Base-by-base conservation (phyloP, 1,284 basidiomycete species). In the Ceratobasidium sp. region DNA sequence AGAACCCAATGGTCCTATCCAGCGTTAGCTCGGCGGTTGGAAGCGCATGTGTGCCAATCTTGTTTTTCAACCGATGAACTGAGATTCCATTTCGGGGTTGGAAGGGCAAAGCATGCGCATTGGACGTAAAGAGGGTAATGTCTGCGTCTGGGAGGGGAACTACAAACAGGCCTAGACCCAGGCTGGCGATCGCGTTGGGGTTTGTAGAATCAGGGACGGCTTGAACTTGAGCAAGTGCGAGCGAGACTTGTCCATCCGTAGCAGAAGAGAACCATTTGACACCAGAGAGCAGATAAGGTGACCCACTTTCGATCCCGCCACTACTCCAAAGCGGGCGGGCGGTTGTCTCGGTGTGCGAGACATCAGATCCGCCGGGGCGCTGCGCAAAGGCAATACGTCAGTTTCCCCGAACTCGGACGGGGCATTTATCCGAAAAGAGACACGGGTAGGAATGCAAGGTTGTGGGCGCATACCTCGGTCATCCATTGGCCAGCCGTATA, bases 401-500 rank as follows among this genome's bases (percentile, higher is more conserved):
- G 38, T 40, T 8, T 8, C 38, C 38, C 17, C 8, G 10, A 17
- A 40, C 10, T 40, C 38, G 17, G 17, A 40, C 17, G 8, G 38
- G 17, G 10, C 65, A 64, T 40, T 3, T 32, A 40, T 42, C 3
- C 56, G 29, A 45, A 50, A 32, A 38, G 43, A 8, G 31, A 20
- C n/a, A 20, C 15, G 47, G 7, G 5, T 49, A 10, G 29, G 53
- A 12, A 40, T 25, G 47, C 42, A 50, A 43, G 40, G 53, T 25
- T 10, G 25, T 40, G 25, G 4, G 38, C 7, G 45, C 78, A 25
- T 70, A 84, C 87, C 80, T 91, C 90, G 1, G 90, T 92, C 90
- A 91, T 92, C 90, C 90, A 93, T 78, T 93, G 91, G 0, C 91
- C 92, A 8, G 90, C 85, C 0, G 87, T 90, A 75, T 87, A 93